Conservation (phyloP, 352 stramenopile species). For the Phytophthora agathidicida region DNA sequence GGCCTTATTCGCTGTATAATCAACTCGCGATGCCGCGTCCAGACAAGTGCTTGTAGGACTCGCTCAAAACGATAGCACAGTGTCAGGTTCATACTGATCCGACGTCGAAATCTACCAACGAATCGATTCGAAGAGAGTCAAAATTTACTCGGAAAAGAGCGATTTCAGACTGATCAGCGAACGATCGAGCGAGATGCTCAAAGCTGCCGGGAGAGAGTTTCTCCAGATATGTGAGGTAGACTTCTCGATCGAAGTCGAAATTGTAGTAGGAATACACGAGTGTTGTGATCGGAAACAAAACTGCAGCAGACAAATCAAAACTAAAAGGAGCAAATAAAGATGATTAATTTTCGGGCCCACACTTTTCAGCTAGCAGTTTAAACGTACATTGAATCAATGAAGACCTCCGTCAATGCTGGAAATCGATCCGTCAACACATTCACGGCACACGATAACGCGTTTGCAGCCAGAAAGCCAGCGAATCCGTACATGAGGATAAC, state of each 20-base stretch:
- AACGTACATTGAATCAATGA: slow-evolving; percentile 42
- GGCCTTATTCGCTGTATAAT: slow-evolving; percentile 7
- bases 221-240: slow-evolving; percentile 28
- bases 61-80: slow-evolving; percentile 32
- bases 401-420: slow-evolving; percentile 33
- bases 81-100: slow-evolving; percentile 31
- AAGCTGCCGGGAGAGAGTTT: slow-evolving; percentile 27
- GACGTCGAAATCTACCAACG: slow-evolving; percentile 29
- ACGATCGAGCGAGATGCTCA: slow-evolving; percentile 34
- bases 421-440: slow-evolving; percentile 20
- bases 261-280: slow-evolving; percentile 35
- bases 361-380: not conserved
- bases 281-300: slow-evolving; percentile 34
- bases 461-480: slow-evolving; percentile 24
- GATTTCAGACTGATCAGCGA: slow-evolving; percentile 39
- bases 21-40: slow-evolving; percentile 11
- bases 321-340: too few relatives aligned
- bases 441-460: slow-evolving; percentile 30
- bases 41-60: slow-evolving; percentile 16
- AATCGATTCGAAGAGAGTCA: slow-evolving; percentile 34
- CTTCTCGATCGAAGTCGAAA: slow-evolving; percentile 40
- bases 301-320: slow-evolving; percentile 36
- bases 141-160: slow-evolving; percentile 36
- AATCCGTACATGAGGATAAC: slow-evolving; percentile 26
- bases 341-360: too few relatives aligned